These are phyloP conservation scores for Scenedesmus sp. DNA, from an alignment of 163 green algal species.

Conservation along the genomic window DNA sequence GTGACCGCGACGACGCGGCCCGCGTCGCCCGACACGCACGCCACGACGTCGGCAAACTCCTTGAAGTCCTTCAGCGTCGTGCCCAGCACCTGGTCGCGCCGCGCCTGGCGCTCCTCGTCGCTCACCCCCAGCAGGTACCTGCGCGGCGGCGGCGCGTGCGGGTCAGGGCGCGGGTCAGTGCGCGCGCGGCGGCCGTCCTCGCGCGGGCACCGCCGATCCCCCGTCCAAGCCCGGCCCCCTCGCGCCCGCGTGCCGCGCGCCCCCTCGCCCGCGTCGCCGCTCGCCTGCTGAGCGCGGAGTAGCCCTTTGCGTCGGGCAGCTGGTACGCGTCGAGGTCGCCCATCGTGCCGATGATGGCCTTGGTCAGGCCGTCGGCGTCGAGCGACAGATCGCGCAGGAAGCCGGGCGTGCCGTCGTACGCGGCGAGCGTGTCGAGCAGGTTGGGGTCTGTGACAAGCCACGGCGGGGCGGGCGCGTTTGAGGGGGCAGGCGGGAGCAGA, in stretches of 20 bases:
- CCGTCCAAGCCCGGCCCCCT: neutral
- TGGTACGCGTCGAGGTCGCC: constrained; percentile 98
- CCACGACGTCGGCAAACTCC: constrained; percentile 83
- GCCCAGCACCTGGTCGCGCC: constrained; percentile 91
- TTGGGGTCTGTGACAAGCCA: constrained; percentile 94
- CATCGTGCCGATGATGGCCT: constrained; percentile 97
- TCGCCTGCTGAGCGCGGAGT: constrained; percentile 38
- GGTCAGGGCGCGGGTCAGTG: neutral
- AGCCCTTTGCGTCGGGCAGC: constrained; percentile 95
- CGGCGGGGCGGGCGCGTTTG: too few relatives aligned
- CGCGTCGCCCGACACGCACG: constrained; percentile 61
- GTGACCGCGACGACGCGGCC: constrained; percentile 89
- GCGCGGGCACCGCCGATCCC: too few relatives aligned
- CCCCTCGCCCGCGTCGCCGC: neutral
- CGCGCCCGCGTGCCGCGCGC: neutral
- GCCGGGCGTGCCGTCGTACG: constrained; percentile 91
- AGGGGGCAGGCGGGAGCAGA: too few relatives aligned
- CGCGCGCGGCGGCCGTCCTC: too few relatives aligned
- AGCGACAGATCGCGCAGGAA: constrained; percentile 90
- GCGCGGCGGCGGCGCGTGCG: neutral
- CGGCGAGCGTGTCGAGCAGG: constrained; percentile 91
- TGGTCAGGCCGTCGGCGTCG: constrained; percentile 85
- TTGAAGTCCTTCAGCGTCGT: constrained; percentile 88
- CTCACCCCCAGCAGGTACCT: constrained; percentile 91
- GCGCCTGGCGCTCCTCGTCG: constrained; percentile 89